Base-by-base conservation (phyloP, 176 grass and related monocot species). In the Cenchrus americanus region DNA sequence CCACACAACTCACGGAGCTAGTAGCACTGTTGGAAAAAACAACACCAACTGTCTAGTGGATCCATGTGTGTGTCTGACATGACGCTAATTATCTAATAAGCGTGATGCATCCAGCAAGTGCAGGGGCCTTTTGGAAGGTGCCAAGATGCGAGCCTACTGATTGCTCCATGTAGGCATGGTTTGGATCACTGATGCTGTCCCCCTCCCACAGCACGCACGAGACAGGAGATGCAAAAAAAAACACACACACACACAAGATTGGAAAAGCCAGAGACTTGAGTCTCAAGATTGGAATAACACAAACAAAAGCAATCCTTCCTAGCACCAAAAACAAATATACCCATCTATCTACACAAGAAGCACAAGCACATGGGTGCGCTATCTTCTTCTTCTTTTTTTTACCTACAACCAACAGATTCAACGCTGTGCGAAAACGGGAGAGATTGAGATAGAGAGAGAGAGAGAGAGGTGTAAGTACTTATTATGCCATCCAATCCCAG, bases 241-340 rank as follows among this genome's bases (percentile, higher is more conserved):
- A n/a, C n/a, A n/a, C n/a, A n/a, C n/a, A n/a, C n/a, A n/a, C n/a
- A n/a, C n/a, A n/a, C n/a, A n/a, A n/a, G n/a, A n/a, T n/a, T 53
- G 67, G 66, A 79, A 77, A 90, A 69, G 67, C 42, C 74, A 83
- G 84, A 90, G 82, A 51, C 75, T 86, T 83, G 50, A 80, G 53
- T 80, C 74, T 73, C 84, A 87, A 87, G 80, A 83, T 78, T 83
- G 88, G 80, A 83, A 62, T 83, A 58, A 82, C 24, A 41, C 4
- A 49, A 66, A 67, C 7, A 30, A 30, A 30, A 71, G 63, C 80
- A 65, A 69, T 62, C 73, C 68, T 80, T 62, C 73, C 68, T 80
- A 80, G 2, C 54, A 19, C 17, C 13, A n/a, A 30, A 82, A 79
- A 27, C 8, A 76, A 75, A 53, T 24, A 72, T 51, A 30, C 27